phyloP scores from a whole-genome alignment of 495 filamentous ascomycete species.

The Tuber brumale region DNA sequence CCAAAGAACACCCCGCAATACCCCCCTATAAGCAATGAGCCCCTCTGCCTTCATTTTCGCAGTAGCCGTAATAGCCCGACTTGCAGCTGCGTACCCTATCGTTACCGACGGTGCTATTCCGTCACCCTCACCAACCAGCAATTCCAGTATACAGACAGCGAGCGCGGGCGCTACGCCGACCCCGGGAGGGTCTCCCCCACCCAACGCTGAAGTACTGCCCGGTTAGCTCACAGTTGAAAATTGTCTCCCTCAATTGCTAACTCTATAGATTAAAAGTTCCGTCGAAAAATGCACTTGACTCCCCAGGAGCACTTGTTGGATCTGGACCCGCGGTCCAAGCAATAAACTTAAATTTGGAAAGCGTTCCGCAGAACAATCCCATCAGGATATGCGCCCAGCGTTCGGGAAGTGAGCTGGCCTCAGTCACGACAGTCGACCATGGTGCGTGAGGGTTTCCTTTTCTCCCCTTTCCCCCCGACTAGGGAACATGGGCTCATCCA shows the following conservation, averaged over 20 bases:
- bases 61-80: not conserved
- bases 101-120: not conserved
- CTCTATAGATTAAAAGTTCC: not conserved
- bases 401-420: not conserved
- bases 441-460: not conserved
- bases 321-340: not conserved
- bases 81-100: not conserved
- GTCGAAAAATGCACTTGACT: not conserved
- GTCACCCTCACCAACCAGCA: not conserved
- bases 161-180: not conserved
- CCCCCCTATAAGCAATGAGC: not conserved
- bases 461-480: not conserved
- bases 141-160: not conserved
- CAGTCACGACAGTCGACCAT: no score
- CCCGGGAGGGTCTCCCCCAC: not conserved
- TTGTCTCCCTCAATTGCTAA: not conserved
- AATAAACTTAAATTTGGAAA: not conserved
- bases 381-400: not conserved
- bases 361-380: not conserved
- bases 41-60: not conserved
- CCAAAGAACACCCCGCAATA: not conserved
- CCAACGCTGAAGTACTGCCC: not conserved
- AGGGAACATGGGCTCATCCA: not conserved
- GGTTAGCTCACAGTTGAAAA: not conserved
- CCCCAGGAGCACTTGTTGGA: not conserved